Conservation (phyloP, 768 basidiomycete species). For the Agaricus blazei region DNA sequence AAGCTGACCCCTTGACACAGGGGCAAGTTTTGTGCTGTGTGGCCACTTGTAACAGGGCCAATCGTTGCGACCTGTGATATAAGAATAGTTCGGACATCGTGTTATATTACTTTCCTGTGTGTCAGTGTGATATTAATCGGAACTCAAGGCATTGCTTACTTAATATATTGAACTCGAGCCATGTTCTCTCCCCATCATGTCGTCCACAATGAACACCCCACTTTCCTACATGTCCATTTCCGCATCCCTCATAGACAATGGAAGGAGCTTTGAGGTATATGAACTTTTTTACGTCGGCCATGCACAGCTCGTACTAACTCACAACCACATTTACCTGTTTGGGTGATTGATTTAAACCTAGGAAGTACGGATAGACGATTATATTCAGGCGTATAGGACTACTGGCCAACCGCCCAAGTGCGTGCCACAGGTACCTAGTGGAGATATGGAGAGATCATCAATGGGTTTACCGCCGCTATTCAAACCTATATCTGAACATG, state of each 20-base stretch:
- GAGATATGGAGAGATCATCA: conserved; percentile 34
- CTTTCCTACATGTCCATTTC: conserved; percentile 1
- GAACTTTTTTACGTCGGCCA: background rate
- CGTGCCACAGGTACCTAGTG: conserved; percentile 42
- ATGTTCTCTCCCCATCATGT: background rate
- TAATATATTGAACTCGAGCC: background rate
- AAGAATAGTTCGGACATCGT: no score
- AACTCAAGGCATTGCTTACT: background rate
- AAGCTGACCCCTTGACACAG: no score
- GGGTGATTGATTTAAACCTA: conserved; percentile 15
- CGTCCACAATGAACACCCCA: background rate
- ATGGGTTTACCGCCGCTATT: conserved; percentile 49
- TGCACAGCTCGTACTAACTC: background rate
- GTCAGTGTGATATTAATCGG: no score
- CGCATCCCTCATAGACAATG: background rate
- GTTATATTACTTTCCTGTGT: no score
- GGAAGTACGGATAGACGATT: conserved; percentile 55
- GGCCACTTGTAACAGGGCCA: no score
- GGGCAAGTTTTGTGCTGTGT: no score
- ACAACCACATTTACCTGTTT: background rate
- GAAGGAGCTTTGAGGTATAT: conserved; percentile 14
- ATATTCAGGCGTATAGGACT: conserved; percentile 40
- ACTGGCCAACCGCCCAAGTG: conserved; percentile 46
- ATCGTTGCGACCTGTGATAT: no score
- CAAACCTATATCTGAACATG: conserved; percentile 26